phyloP scores from a whole-genome alignment of 345 rosid genomes.

The Brassica nigra region DNA sequence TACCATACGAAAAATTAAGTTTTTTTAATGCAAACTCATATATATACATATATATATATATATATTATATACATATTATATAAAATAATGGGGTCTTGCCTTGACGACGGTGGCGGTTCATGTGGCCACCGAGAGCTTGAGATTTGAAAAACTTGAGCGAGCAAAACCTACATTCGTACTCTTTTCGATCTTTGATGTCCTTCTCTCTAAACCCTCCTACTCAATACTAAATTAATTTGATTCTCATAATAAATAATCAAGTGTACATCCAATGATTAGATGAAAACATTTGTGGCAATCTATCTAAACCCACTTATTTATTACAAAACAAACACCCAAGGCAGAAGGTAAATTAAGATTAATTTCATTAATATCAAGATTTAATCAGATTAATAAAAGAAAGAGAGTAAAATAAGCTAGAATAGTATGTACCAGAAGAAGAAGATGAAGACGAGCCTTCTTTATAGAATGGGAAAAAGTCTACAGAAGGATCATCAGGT shows the following conservation, averaged over 20 bases:
- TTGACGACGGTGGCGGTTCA: conserved; percentile 99
- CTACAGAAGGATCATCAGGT: conserved; percentile 71
- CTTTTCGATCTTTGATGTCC: conserved; percentile 78
- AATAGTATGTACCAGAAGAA: conserved; percentile 52
- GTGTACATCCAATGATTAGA: conserved; percentile 34
- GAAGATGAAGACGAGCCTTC: conserved; percentile 57
- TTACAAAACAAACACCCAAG: neutral
- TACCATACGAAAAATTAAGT: conserved; percentile 36
- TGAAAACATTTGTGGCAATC: conserved; percentile 16
- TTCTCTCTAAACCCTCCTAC: conserved; percentile 54
- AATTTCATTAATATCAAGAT: neutral
- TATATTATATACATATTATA: too few species aligned
- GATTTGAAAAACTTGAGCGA: conserved; percentile 99
- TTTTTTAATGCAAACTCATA: neutral
- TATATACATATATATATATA: neutral
- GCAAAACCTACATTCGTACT: conserved; percentile 98
- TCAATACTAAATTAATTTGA: conserved; percentile 41
- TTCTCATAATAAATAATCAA: conserved; percentile 7
- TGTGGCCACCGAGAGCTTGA: conserved; percentile 99
- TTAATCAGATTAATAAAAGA: neutral
- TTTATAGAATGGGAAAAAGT: conserved; percentile 54
- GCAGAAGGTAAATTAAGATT: conserved; percentile 1
- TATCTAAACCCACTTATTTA: conserved; percentile 23
- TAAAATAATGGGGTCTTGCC: conserved; percentile 46
- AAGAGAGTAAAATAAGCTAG: neutral